Percentiles rank a stretch among this genome's conserved stretches.
phyloP scores from a whole-genome alignment of 306 rosid genomes.

The Senna siamea region DNA sequence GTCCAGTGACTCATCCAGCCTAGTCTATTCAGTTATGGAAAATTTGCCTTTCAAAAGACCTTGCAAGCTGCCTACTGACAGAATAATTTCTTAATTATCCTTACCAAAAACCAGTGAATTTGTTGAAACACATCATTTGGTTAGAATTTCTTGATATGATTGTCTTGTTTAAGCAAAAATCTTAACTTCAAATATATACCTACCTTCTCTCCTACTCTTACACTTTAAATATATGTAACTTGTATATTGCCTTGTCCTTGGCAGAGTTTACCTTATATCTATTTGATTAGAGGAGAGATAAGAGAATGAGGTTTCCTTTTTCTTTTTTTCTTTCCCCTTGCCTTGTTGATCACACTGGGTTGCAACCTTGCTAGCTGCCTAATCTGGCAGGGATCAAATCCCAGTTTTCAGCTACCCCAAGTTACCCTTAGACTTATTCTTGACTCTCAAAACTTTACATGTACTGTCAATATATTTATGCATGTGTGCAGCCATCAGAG shows the following conservation, averaged over 20 bases:
- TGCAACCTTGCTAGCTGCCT: conserved; percentile 23
- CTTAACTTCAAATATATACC: background rate
- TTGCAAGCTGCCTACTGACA: conserved; percentile 21
- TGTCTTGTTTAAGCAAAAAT: background rate
- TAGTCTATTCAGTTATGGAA: background rate
- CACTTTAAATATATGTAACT: background rate
- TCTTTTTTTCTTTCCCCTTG: conserved; percentile 8
- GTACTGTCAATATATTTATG: background rate
- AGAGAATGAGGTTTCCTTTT: conserved; percentile 5
- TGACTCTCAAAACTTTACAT: background rate
- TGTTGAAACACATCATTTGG: background rate
- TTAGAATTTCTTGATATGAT: background rate
- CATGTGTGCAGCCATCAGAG: conserved; percentile 10
- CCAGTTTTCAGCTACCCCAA: conserved; percentile 11
- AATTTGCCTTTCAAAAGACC: conserved; percentile 22
- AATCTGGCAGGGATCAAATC: conserved; percentile 23
- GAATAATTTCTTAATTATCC: background rate
- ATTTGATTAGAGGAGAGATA: background rate
- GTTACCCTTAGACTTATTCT: conserved; percentile 19
- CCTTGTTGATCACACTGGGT: conserved; percentile 20
- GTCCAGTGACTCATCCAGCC: background rate
- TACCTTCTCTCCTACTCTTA: background rate
- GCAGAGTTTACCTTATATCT: background rate
- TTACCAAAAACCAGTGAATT: background rate
- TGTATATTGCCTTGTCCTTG: background rate